Base-by-base conservation (phyloP, 1,284 basidiomycete species). In the Microbotryum lychnidis-dioicae region DNA sequence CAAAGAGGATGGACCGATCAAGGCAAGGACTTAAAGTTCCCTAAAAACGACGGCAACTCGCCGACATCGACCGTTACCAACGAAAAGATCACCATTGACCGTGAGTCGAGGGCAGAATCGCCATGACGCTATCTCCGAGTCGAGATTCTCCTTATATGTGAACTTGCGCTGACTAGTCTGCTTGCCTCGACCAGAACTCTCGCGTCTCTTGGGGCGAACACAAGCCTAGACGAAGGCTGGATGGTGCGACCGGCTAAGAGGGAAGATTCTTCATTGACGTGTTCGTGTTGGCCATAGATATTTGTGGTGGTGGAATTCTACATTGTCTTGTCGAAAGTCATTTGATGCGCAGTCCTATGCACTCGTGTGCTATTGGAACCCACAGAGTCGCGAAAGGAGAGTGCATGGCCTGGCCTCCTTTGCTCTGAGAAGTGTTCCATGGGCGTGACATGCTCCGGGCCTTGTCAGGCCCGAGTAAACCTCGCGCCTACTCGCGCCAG, bases 81-180 rank as follows among this genome's bases (percentile, higher is more conserved):
- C 60, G 66, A 68, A 59, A 57, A 62, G 21, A 68, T 68, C 50
- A 58, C 60, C 58, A 62, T 68, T 47, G 64, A 68, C 33, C 66
- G 66, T 68, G 31, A 46, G 64, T 62, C 23, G n/a, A 21, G 21
- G 27, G 12, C n/a, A 23, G 21, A 16, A 4, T 27, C 42, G 14
- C n/a, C 31, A n/a, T 3, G 21, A 7, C 21, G n/a, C 14, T 53
- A 18, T 50, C 48, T 50, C 21, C 9, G 16, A 23, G 21, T 50
- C 48, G 16, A 23, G 9, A 10, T 10, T 8, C 46, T 12, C 51
- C 25, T 3, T 6, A 2, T 2, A 6, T n/a, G 21, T 37, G 6
- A 18, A 5, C 45, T 18, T 3, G 21, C 12, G 14, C 45, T 46
- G 18, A 25, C 23, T 0, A 14, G 1, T 54, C 29, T 14, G 27